These are phyloP conservation scores for Plantago coronopus DNA, from an alignment of 305 asterid genomes.

Conservation along the genomic window DNA sequence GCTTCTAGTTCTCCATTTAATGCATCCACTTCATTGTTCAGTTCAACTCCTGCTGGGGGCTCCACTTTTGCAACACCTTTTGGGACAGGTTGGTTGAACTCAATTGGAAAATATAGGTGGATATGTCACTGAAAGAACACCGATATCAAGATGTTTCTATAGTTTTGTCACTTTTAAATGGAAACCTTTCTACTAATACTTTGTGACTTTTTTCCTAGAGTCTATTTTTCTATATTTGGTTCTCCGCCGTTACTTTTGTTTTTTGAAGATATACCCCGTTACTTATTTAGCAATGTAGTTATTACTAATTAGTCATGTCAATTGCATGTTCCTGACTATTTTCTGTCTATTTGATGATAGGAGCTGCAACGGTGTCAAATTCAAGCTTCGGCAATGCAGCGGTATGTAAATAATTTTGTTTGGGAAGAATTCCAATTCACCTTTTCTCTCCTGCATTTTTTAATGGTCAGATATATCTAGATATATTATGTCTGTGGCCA, in stretches of 20 bases:
- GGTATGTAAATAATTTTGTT: conserved; percentile 45
- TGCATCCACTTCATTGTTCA: conserved; percentile 47
- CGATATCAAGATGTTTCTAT: conserved; percentile 6
- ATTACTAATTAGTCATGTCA: conserved; percentile 12
- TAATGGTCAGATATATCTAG: not conserved
- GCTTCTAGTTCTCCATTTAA: conserved; percentile 52
- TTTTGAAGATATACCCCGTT: not conserved
- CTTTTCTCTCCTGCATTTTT: not conserved
- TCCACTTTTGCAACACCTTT: conserved; percentile 63
- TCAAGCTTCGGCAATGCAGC: conserved; percentile 75
- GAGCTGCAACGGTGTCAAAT: conserved; percentile 82
- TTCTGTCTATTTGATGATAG: conserved; percentile 36
- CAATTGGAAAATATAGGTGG: conserved; percentile 3
- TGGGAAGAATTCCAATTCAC: not conserved
- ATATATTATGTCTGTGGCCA: not conserved
- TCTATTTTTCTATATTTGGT: too few species aligned
- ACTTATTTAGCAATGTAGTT: not conserved
- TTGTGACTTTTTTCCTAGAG: not conserved
- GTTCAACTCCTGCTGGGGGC: conserved; percentile 65
- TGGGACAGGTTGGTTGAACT: conserved; percentile 52
- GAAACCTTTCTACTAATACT: not conserved
- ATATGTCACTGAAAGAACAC: conserved; percentile 9
- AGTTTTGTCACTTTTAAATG: not conserved
- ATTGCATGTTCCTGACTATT: conserved; percentile 14
- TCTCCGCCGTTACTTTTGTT: not conserved